phyloP scores from a whole-genome alignment of 768 basidiomycete genomes.

The Cyathus striatus region DNA sequence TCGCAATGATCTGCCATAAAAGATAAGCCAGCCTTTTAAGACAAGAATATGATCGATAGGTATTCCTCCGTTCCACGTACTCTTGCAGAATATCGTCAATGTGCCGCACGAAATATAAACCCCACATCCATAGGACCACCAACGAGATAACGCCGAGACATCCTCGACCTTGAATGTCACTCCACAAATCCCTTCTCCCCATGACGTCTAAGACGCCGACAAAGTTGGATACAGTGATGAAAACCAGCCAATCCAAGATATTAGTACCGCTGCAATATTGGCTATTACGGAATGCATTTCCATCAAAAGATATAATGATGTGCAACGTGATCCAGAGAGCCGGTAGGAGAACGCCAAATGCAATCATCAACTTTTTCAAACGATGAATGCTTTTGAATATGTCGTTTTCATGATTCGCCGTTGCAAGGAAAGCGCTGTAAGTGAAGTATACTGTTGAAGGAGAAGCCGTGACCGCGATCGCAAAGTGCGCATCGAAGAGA shows the following conservation, averaged over 20 bases:
- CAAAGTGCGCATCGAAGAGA: slow-evolving; percentile 14
- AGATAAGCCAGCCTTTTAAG: not conserved
- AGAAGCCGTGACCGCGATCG: slow-evolving; percentile 10
- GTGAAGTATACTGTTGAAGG: no score
- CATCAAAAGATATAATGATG: slow-evolving; percentile 10
- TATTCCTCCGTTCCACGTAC: not conserved
- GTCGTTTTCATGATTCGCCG: no score
- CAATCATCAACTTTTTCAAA: slow-evolving; percentile 1
- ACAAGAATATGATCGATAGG: not conserved
- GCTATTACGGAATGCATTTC: slow-evolving; percentile 9
- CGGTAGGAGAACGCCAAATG: slow-evolving; percentile 4
- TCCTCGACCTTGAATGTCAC: slow-evolving; percentile 9
- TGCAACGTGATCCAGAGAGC: slow-evolving; percentile 9
- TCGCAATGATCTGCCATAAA: not conserved
- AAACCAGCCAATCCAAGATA: slow-evolving; percentile 7
- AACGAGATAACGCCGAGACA: slow-evolving; percentile 10
- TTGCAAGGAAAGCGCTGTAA: no score
- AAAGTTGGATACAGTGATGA: slow-evolving; percentile 11
- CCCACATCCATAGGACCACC: slow-evolving; percentile 10
- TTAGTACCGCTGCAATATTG: slow-evolving; percentile 8
- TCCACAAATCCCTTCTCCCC: slow-evolving; percentile 12
- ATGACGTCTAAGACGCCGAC: slow-evolving; percentile 14
- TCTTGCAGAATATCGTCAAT: slow-evolving; percentile 6
- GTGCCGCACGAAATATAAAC: slow-evolving; percentile 10
- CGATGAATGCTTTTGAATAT: no score